Conservation (phyloP, 257 asterid genomes). For the Scutellaria minor region DNA sequence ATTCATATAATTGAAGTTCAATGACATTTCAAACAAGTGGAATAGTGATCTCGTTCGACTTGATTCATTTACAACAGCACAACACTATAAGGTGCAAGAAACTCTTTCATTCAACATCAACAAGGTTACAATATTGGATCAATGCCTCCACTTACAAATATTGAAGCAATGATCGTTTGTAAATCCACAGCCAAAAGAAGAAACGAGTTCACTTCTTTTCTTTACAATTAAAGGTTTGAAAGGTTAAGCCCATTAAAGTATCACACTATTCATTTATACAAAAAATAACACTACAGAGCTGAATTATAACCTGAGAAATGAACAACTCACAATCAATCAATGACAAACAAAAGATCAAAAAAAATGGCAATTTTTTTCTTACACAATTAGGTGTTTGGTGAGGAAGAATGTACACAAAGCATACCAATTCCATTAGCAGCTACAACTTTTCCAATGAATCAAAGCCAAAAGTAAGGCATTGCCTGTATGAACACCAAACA, state of each 20-base stretch:
- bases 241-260: slow-evolving; percentile 1
- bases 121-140: background rate
- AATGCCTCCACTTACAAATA: background rate
- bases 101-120: background rate
- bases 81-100: too few relatives aligned
- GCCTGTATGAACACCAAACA: slow-evolving; percentile 47
- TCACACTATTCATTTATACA: slow-evolving; percentile 19
- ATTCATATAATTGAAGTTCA: too few relatives aligned
- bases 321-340: slow-evolving; percentile 26
- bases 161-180: background rate
- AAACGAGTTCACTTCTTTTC: background rate
- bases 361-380: slow-evolving; percentile 1
- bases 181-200: background rate
- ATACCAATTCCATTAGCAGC: background rate
- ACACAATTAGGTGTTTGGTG: slow-evolving; percentile 32
- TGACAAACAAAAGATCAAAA: slow-evolving; percentile 1
- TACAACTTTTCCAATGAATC: slow-evolving; percentile 24
- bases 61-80: too few relatives aligned
- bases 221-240: slow-evolving; percentile 14
- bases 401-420: slow-evolving; percentile 33
- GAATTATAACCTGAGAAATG: slow-evolving; percentile 10
- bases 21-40: too few relatives aligned
- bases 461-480: slow-evolving; percentile 73
- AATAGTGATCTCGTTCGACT: too few relatives aligned
- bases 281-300: slow-evolving; percentile 7